Evolutionary conservation across 108 stramenopile species (phyloP).

Genomic region (Thalassiosira profunda): DNA sequence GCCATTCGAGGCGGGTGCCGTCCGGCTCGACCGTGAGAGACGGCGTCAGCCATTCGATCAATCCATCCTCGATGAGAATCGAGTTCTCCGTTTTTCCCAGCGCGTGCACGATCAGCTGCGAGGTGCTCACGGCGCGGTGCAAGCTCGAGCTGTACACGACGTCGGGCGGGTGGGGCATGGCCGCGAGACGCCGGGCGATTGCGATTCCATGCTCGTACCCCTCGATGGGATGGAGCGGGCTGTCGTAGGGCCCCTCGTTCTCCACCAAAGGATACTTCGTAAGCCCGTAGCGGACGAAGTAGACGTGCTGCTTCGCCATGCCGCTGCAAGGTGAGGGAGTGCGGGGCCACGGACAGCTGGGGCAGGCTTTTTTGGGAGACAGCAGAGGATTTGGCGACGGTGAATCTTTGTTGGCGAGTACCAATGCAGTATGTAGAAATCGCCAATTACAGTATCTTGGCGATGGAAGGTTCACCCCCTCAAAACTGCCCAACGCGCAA

Average conservation of each 20-base stretch:
- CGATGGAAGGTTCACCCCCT: too few relatives aligned
- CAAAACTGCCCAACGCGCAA: too few relatives aligned
- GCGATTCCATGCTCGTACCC: conserved; percentile 65
- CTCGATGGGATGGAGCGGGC: conserved; percentile 61
- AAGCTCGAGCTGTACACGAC: conserved; percentile 68
- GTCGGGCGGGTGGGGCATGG: conserved; percentile 29
- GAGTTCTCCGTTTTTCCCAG: conserved; percentile 38
- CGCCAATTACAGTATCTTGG: too few relatives aligned
- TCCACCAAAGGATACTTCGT: conserved; percentile 73
- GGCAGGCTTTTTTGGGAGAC: too few relatives aligned
- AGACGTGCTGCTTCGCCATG: conserved; percentile 33
- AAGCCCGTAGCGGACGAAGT: conserved; percentile 55
- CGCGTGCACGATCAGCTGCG: conserved; percentile 60
- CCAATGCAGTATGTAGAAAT: too few relatives aligned
- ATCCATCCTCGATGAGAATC: conserved; percentile 64
- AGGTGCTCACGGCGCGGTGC: conserved; percentile 65
- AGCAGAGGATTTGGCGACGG: too few relatives aligned
- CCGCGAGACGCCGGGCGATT: conserved; percentile 58
- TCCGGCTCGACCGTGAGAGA: conserved; percentile 67
- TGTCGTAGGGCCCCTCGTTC: conserved; percentile 59
- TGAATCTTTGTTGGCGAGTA: too few relatives aligned
- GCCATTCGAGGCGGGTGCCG: conserved; percentile 56
- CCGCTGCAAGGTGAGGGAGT: not conserved
- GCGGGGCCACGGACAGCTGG: too few relatives aligned
- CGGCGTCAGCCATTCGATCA: conserved; percentile 77